A percentile compares a stretch with the other conserved stretches of the same genome.
These are phyloP conservation scores for Passiflora organensis DNA, from an alignment of 345 rosid species.

Conservation along the genomic window DNA sequence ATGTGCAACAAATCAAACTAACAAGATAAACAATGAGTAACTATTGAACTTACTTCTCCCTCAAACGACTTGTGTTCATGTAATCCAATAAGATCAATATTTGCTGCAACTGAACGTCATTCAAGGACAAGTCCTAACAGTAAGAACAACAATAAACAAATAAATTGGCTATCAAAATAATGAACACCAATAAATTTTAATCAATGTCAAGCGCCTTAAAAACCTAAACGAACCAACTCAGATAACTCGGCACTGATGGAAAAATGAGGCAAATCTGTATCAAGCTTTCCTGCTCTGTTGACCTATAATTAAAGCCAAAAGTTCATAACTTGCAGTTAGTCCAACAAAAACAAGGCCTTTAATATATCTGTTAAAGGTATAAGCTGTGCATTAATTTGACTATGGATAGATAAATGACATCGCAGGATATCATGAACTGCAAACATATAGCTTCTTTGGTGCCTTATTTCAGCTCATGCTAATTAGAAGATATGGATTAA, in stretches of 20 bases:
- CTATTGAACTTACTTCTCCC: slow-evolving; percentile 64
- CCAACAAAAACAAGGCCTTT: no score
- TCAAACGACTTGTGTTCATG: slow-evolving; percentile 55
- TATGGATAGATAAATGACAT: no score
- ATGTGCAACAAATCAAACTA: no score
- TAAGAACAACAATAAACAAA: slow-evolving; percentile 3
- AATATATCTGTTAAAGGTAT: no score
- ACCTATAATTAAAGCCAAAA: slow-evolving; percentile 37
- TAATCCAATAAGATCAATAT: slow-evolving; percentile 65
- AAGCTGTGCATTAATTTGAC: no score
- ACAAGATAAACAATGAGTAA: neutral
- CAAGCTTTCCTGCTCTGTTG: slow-evolving; percentile 68
- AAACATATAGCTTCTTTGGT: no score
- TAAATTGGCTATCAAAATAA: neutral
- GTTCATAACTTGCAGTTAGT: neutral
- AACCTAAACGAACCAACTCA: slow-evolving; percentile 54
- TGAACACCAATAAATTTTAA: neutral
- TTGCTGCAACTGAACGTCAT: slow-evolving; percentile 72
- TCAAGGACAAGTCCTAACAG: slow-evolving; percentile 33
- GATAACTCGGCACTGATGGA: slow-evolving; percentile 61
- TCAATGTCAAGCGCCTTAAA: slow-evolving; percentile 6
- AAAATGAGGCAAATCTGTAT: slow-evolving; percentile 65
- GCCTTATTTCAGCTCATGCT: no score
- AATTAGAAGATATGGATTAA: no score
- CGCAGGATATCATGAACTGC: no score